These are phyloP conservation scores for Dendrobium nobile DNA, from an alignment of 106 monocot species.

Conservation along the genomic window DNA sequence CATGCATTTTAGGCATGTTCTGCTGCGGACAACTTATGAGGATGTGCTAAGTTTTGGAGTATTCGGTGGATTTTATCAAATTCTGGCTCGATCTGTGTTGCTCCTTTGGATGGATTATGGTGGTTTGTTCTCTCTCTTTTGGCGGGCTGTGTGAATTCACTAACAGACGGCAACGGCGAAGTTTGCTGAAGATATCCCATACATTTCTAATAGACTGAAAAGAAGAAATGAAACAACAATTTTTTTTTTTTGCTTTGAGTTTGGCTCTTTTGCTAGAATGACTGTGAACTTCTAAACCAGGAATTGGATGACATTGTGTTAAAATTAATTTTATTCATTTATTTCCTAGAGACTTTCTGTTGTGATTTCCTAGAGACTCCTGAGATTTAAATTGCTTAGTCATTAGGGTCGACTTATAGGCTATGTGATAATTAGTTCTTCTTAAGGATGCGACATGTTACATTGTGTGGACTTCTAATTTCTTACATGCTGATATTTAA, in stretches of 20 bases:
- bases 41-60: background rate
- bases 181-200: background rate
- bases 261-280: background rate
- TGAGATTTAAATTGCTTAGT: background rate
- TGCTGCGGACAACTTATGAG: background rate
- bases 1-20: background rate
- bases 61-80: background rate
- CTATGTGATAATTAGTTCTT: background rate
- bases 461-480: background rate
- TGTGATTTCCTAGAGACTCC: background rate
- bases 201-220: background rate
- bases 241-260: background rate
- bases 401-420: background rate
- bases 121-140: background rate
- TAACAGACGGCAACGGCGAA: background rate
- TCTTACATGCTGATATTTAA: background rate
- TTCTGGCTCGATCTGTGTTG: background rate
- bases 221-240: background rate
- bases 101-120: background rate
- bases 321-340: background rate
- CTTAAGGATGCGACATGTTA: background rate
- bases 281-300: background rate
- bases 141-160: background rate
- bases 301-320: background rate
- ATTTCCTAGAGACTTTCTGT: background rate